Evolutionary conservation across 164 flowering plant genomes (phyloP), one percentile per base, ranked within the genome.

Genomic region (Liriodendron chinense): DNA sequence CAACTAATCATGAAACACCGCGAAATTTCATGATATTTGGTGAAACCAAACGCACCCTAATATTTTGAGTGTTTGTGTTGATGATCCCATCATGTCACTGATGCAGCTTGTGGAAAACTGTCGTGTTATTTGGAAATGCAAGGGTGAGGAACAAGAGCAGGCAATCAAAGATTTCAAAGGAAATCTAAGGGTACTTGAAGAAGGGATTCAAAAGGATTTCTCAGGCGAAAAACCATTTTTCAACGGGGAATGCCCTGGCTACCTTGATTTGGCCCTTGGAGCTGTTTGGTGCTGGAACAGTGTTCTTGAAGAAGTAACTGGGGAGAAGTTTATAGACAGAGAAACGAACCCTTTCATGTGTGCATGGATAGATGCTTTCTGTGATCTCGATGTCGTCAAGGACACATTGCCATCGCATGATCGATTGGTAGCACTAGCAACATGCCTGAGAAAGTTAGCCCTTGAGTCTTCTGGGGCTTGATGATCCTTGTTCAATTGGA

Each of bases 131-230:
- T 53, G 13, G 16, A 12, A 16, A 53, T 16, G 59, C 59, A 62
- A 71, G 3, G 73, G 73, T 4, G 73, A 71, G 50, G 63, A 49
- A 23, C 61, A 71, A 21, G 64, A 21, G 62, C 48, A 50, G 23
- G 73, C 73, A 26, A 22, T 49, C 8, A 24, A 49, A 18, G 73
- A 71, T 7, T 69, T 69, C 72, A 69, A 5, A 16, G 59, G 47
- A 47, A 47, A 47, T 14, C 10, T 69, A 7, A 47, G 12, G 56
- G 72, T 69, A 22, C 56, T 69, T 2, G 72, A 69, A 69, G 53
- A 69, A 47, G 72, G 72, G n/a, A 22, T 53, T 22, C 20, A 20
- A 9, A 22, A 49, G 26, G 73, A 71, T 12, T 71, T 71, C 73
- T 23, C 62, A 7, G 28, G 63, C 14, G 20, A 9, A 22, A 49